A percentile compares a stretch with the other conserved stretches of the same genome.
Conservation (phyloP, 1,284 basidiomycete genomes). For the Mycena citricolor region DNA sequence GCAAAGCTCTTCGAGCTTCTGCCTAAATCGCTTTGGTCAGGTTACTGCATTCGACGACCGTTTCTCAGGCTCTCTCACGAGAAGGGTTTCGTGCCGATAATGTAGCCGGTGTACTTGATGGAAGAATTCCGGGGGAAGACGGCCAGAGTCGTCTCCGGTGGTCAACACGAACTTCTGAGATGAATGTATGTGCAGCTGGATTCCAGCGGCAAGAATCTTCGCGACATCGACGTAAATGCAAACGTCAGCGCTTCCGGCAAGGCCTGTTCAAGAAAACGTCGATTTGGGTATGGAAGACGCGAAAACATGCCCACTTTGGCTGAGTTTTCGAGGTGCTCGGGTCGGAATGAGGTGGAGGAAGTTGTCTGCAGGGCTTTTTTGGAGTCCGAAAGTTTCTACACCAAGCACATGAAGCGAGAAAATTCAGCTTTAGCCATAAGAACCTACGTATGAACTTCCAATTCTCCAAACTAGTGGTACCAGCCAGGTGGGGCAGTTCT, state of each 20-base stretch:
- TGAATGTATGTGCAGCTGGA: constrained; percentile 59
- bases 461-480: constrained; percentile 58
- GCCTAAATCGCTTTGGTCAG: too few species aligned
- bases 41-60: too few species aligned
- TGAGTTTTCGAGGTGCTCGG: background rate
- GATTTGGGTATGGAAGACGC: background rate
- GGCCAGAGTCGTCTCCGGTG: constrained; percentile 52
- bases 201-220: constrained; percentile 57
- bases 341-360: constrained; percentile 41
- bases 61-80: too few species aligned
- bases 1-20: too few species aligned
- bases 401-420: background rate
- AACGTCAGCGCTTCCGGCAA: constrained; percentile 59
- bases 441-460: constrained; percentile 43
- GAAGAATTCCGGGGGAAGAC: constrained; percentile 55
- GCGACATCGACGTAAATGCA: constrained; percentile 66
- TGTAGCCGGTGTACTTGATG: constrained; percentile 40
- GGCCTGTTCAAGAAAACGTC: constrained; percentile 47
- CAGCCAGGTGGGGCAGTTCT: constrained; percentile 59
- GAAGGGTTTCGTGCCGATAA: too few species aligned
- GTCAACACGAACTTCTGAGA: constrained; percentile 62
- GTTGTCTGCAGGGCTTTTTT: constrained; percentile 43
- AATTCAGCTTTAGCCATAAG: too few species aligned
- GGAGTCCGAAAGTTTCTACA: constrained; percentile 1
- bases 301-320: constrained; percentile 3